phyloP scores from a whole-genome alignment of 495 filamentous ascomycete species.

The Evernia prunastri region DNA sequence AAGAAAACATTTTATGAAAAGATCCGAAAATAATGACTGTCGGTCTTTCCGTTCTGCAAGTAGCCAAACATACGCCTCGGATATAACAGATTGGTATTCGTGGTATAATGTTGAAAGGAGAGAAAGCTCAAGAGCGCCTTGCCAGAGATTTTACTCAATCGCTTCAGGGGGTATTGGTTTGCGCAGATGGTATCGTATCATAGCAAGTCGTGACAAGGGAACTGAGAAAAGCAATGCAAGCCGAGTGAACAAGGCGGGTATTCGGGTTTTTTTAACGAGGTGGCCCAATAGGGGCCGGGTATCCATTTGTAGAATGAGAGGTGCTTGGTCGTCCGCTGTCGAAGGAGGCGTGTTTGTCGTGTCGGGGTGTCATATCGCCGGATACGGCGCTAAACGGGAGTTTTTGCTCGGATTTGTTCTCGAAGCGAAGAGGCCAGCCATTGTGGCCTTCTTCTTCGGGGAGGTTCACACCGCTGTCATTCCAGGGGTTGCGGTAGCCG shows the following conservation, averaged over 20 bases:
- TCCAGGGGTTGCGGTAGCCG: slow-evolving; percentile 94
- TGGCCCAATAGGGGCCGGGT: slow-evolving; percentile 82
- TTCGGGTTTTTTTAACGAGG: slow-evolving; percentile 56
- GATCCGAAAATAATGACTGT: slow-evolving; percentile 1
- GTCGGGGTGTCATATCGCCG: slow-evolving; percentile 68
- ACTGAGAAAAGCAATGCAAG: slow-evolving; percentile 14
- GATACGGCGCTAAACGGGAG: slow-evolving; percentile 62
- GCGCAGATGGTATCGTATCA: slow-evolving; percentile 16
- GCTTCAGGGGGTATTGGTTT: slow-evolving; percentile 22
- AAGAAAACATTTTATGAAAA: background rate
- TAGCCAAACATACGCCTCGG: background rate
- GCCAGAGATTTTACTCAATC: slow-evolving; percentile 15
- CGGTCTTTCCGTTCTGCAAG: background rate
- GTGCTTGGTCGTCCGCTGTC: slow-evolving; percentile 88
- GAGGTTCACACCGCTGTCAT: slow-evolving; percentile 90
- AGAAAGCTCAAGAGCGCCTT: slow-evolving; percentile 17
- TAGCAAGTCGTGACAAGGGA: slow-evolving; percentile 16
- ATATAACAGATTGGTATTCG: slow-evolving; percentile 21
- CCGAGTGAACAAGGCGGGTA: slow-evolving; percentile 15
- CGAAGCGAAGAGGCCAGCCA: slow-evolving; percentile 56
- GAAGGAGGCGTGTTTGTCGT: slow-evolving; percentile 71
- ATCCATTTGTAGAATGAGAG: slow-evolving; percentile 92
- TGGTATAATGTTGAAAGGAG: slow-evolving; percentile 11
- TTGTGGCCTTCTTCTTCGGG: slow-evolving; percentile 71
- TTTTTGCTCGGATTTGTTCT: slow-evolving; percentile 43